phyloP scores from a whole-genome alignment of 176 grass and related monocot species.

The Carex pumila region DNA sequence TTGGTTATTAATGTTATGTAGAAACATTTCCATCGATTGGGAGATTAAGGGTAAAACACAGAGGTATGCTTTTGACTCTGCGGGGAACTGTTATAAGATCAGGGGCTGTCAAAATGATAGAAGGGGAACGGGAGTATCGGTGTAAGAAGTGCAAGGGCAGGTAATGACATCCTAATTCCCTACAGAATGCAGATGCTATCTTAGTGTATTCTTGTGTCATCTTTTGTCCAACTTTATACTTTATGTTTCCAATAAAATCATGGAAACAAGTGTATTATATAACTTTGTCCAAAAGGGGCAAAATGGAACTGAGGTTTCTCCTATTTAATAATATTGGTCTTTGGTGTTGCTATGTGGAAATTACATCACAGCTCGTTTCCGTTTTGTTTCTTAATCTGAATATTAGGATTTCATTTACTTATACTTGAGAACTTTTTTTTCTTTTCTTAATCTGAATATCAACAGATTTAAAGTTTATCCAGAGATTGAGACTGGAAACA shows the following conservation, averaged over 20 bases:
- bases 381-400: conserved; percentile 2
- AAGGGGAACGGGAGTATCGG: conserved; percentile 51
- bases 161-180: conserved; percentile 22
- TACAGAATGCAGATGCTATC: conserved; percentile 1
- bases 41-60: conserved; percentile 77
- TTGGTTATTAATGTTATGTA: conserved; percentile 14
- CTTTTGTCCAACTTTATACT: neutral
- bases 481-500: conserved; percentile 85
- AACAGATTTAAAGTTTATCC: conserved; percentile 53
- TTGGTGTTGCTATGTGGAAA: neutral
- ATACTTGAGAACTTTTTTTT: neutral
- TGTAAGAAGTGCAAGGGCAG: conserved; percentile 76
- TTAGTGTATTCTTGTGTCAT: neutral
- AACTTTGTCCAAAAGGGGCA: neutral
- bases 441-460: conserved; percentile 13
- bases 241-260: neutral
- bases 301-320: conserved; percentile 1
- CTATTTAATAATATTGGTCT: neutral
- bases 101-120: conserved; percentile 81
- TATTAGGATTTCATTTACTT: neutral
- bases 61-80: conserved; percentile 52
- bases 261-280: neutral
- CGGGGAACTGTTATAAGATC: conserved; percentile 83
- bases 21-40: conserved; percentile 74
- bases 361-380: neutral